Evolutionary conservation across 495 filamentous ascomycete species (phyloP).

Genomic region (Terfezia boudieri): DNA sequence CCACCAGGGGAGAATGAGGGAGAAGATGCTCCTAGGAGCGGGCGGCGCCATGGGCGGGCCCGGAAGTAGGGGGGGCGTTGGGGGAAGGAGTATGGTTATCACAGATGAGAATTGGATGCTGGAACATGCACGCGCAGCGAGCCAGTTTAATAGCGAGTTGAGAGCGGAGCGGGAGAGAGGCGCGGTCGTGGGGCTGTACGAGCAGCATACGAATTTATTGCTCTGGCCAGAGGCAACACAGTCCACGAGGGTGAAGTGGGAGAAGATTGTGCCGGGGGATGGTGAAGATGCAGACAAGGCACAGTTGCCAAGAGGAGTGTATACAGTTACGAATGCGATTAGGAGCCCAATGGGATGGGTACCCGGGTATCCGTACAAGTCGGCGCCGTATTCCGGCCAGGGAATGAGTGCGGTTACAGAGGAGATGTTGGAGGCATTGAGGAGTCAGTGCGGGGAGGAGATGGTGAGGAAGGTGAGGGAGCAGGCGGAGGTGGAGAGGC

Average conservation of each 20-base stretch:
- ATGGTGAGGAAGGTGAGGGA: background rate
- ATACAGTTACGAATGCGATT: slow-evolving; percentile 6
- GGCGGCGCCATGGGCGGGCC: background rate
- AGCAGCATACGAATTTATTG: slow-evolving; percentile 78
- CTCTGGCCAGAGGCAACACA: slow-evolving; percentile 75
- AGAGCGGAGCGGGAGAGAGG: slow-evolving; percentile 39
- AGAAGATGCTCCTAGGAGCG: background rate
- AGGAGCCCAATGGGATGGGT: background rate
- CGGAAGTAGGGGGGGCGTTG: slow-evolving; percentile 25
- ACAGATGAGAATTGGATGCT: slow-evolving; percentile 96
- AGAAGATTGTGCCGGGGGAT: slow-evolving; percentile 26
- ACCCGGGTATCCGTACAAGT: background rate
- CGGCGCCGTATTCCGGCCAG: background rate
- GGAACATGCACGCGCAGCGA: slow-evolving; percentile 77
- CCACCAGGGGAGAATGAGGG: slow-evolving; percentile 1
- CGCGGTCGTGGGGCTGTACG: slow-evolving; percentile 50
- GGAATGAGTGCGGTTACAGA: background rate
- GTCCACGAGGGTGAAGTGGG: slow-evolving; percentile 66
- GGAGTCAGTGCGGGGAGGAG: background rate
- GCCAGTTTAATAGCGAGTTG: slow-evolving; percentile 59
- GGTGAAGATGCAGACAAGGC: background rate
- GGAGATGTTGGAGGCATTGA: background rate
- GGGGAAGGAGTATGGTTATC: slow-evolving; percentile 69
- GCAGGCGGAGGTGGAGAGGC: background rate
- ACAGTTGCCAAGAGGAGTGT: background rate